Evolutionary conservation across 495 filamentous ascomycete species (phyloP), one percentile per base, ranked within the genome.

Genomic region (Aspergillus cristatus): DNA sequence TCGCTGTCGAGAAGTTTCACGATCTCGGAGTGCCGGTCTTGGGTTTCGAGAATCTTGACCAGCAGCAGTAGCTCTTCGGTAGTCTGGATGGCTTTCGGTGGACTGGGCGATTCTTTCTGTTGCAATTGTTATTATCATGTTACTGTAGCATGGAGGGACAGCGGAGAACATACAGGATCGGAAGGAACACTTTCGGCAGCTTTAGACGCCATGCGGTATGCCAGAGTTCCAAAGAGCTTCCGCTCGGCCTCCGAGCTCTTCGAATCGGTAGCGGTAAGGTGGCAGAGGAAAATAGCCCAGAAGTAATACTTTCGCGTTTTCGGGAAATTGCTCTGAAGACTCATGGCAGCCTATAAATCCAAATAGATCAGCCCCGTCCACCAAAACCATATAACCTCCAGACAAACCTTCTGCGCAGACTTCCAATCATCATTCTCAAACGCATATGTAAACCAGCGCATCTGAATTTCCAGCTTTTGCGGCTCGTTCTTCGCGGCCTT

Each of bases 141-240:
- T 30, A 18, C 30, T 33, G 15, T 26, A 33, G 37, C 36, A 18
- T 15, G 25, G 26, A 40, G 37, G 34, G 25, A 10, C 42, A 29
- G 6, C 41, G 33, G 34, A 15, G 15, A 33, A 38, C 57, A 43
- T 65, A 68, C 63, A 42, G 59, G 58, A 43, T 70, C 60, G 30
- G 57, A 40, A 11, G 73, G 67, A 28, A 72, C 68, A 33, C 72
- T 73, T 5, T 57, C 59, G 4, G 62, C 71, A 16, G 75, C 70
- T 43, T 77, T 77, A 1, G 67, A 67, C n/a, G 72, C 56, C 65
- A 76, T 74, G 31, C 72, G 69, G 48, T 75, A 79, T 11, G 74
- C 75, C 38, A 80, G 50, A 8, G 65, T 72, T 15, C 70, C 72
- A 47, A 73, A 77, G 1, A 80, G 47, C 43, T 72, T 72, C 24